Percentiles rank a stretch among this genome's conserved stretches.
phyloP scores from a whole-genome alignment of 345 rosid genomes.

The Populus tremula region DNA sequence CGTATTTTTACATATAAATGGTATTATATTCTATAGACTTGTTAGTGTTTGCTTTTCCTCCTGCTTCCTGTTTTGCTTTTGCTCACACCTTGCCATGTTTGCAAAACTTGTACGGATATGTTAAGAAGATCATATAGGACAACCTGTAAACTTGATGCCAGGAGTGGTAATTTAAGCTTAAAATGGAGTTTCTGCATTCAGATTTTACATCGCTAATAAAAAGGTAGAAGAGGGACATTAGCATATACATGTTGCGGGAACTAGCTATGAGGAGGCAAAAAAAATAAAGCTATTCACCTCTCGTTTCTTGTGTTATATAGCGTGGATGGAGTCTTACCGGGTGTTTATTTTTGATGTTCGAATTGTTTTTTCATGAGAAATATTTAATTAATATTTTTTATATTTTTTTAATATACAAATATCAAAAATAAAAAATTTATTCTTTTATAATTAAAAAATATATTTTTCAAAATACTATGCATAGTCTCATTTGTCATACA shows the following conservation, averaged over 20 bases:
- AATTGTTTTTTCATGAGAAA: too few species aligned
- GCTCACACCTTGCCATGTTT: background rate
- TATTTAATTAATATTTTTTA: too few species aligned
- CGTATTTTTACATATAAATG: background rate
- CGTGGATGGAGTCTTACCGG: background rate
- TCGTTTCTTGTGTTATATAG: background rate
- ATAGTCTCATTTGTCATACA: background rate
- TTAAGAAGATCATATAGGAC: background rate
- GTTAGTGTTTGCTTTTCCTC: background rate
- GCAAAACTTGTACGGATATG: background rate
- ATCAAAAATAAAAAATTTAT: too few species aligned
- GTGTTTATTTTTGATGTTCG: too few species aligned
- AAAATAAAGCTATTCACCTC: background rate
- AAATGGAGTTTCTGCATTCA: background rate
- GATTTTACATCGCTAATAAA: background rate
- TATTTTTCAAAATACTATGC: too few species aligned
- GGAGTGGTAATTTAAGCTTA: background rate
- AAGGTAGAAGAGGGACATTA: background rate
- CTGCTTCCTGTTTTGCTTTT: background rate
- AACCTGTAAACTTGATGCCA: background rate
- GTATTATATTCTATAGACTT: constrained; percentile 9
- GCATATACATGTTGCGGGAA: background rate
- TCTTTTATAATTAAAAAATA: too few species aligned
- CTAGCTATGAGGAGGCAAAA: too few species aligned
- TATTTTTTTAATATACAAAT: too few species aligned